phyloP scores from a whole-genome alignment of 129 eudicot genomes.

The Calendula officinalis region DNA sequence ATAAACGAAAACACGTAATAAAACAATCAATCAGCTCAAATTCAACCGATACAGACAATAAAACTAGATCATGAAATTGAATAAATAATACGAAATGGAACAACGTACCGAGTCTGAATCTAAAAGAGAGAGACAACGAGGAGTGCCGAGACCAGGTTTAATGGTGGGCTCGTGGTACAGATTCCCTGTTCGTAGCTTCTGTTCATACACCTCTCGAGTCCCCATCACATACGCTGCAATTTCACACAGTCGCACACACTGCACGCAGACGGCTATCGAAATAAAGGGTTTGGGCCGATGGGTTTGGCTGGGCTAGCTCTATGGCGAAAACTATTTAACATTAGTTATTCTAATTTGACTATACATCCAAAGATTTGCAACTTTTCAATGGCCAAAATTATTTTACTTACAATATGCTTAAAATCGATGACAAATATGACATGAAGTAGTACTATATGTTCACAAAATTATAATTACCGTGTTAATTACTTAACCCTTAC shows the following conservation, averaged over 20 bases:
- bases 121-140: constrained; percentile 73
- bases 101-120: constrained; percentile 43
- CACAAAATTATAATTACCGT: too few species aligned
- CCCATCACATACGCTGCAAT: constrained; percentile 47
- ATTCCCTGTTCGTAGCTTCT: constrained; percentile 71
- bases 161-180: constrained; percentile 88
- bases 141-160: constrained; percentile 84
- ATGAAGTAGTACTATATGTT: too few species aligned
- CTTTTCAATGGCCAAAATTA: too few species aligned
- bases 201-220: constrained; percentile 82
- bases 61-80: not conserved
- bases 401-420: too few species aligned
- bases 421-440: too few species aligned
- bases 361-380: too few species aligned
- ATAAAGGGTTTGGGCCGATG: too few species aligned
- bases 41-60: not conserved
- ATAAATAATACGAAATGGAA: not conserved
- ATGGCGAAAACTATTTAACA: too few species aligned
- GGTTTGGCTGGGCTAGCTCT: too few species aligned
- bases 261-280: too few species aligned
- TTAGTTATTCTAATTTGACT: too few species aligned
- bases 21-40: not conserved
- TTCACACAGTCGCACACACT: constrained; percentile 1
- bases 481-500: too few species aligned
- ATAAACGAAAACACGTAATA: constrained; percentile 4